These are phyloP conservation scores for Solanum pimpinellifolium DNA, from an alignment of 257 asterid species.

Conservation along the genomic window DNA sequence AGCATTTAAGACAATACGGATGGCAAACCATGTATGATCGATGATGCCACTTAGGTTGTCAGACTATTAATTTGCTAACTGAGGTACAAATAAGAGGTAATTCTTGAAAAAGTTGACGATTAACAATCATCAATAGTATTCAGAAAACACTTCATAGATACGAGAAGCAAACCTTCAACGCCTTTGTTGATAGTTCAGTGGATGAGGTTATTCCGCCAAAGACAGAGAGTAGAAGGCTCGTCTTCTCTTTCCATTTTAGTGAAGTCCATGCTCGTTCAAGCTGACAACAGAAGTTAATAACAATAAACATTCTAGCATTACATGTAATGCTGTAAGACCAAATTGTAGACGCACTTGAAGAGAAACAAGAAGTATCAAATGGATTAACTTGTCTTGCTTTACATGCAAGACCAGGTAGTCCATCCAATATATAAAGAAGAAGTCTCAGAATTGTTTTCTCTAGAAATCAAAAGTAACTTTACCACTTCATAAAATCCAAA, in stretches of 20 bases:
- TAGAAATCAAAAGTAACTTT: neutral
- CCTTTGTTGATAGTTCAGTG: slow-evolving; percentile 27
- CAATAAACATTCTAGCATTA: neutral
- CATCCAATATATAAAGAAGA: neutral
- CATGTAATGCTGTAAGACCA: neutral
- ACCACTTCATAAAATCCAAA: neutral
- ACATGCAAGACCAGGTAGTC: neutral
- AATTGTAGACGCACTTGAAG: neutral
- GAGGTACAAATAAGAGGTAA: neutral
- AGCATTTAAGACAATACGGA: neutral
- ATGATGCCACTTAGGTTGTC: neutral
- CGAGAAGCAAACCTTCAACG: slow-evolving; percentile 29
- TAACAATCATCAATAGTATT: neutral
- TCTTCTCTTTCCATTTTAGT: slow-evolving; percentile 65
- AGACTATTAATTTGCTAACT: neutral
- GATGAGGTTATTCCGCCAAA: slow-evolving; percentile 55
- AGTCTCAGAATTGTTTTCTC: neutral
- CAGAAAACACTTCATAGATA: neutral
- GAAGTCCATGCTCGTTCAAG: slow-evolving; percentile 91
- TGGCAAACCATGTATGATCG: neutral
- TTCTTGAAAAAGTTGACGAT: neutral
- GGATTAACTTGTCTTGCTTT: neutral
- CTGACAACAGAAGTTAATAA: slow-evolving; percentile 20
- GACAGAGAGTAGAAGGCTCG: slow-evolving; percentile 44
- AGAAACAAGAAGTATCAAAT: neutral